Base-by-base conservation (phyloP, 352 stramenopile genomes). In the Phytopythium delawarense region DNA sequence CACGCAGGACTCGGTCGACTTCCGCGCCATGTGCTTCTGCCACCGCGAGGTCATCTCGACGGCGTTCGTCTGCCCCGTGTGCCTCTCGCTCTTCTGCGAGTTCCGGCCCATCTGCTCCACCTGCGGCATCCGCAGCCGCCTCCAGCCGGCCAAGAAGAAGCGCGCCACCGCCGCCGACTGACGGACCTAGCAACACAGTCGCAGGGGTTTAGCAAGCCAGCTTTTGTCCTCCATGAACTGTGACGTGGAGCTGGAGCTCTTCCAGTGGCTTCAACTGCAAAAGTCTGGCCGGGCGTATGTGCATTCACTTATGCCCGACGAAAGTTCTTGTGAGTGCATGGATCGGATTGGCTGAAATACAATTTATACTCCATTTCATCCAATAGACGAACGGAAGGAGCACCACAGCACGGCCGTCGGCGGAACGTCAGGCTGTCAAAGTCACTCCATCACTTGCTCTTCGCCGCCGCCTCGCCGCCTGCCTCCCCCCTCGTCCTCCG, bases 1-100 rank as follows among this genome's bases (percentile, higher is more conserved):
- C 4, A 88, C 81, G 6, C 88, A 96, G 61, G 86, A 92, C 69
- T 89, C 81, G 44, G 85, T 96, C n/a, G 84, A 95, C 67, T 93
- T 96, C 57, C 77, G 87, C 21, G 86, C 88, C 23, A 94, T 94
- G 83, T 96, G 88, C 64, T 96, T 96, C 73, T 96, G 88, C 66
- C 87, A 94, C 62, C 85, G 90, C 30, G 66, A 87, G 44, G 81
- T 94, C 21, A 88, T 93, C 39, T 92, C 83, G 8, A 91, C 84
- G 16, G 88, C 86, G 1, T 96, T 76, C 45, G 88, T 96, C 7
- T 96, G 88, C 53, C 87, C 88, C 23, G 88, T 96, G 61, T 95
- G 86, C 56, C 82, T 95, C 40, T 95, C 86, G 60, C 80, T 95
- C 23, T 95, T 95, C 69, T 95, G 86, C 59, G 82, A 93, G 61